These are phyloP conservation scores for Leishmania turanica DNA, from an alignment of 208 protist species.

Conservation along the genomic window DNA sequence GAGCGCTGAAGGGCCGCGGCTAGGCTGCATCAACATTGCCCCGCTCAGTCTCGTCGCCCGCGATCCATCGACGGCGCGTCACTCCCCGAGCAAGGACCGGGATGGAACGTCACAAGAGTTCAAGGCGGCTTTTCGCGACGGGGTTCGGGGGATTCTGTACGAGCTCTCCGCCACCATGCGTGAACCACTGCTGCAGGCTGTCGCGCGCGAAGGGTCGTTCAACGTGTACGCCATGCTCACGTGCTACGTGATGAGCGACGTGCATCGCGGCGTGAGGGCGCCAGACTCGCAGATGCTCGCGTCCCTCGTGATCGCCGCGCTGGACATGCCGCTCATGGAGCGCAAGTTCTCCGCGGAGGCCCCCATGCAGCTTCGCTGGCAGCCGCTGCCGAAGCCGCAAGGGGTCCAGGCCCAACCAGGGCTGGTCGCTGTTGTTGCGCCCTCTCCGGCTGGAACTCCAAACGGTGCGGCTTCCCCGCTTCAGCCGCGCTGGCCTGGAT, in stretches of 20 bases:
- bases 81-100: neutral
- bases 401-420: constrained; percentile 16
- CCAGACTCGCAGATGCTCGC: constrained; percentile 5
- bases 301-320: constrained; percentile 26
- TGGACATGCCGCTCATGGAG: constrained; percentile 31
- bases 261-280: neutral
- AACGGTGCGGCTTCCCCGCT: neutral
- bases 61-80: constrained; percentile 6
- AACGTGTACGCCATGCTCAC: constrained; percentile 36
- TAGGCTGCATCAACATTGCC: constrained; percentile 38
- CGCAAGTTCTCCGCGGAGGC: constrained; percentile 10
- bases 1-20: constrained; percentile 35
- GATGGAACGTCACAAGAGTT: neutral
- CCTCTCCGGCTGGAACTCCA: neutral
- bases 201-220: constrained; percentile 42
- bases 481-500: constrained; percentile 35
- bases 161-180: constrained; percentile 26
- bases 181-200: constrained; percentile 34
- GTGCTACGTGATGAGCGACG: constrained; percentile 24
- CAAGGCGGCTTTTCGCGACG: constrained; percentile 17
- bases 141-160: constrained; percentile 46
- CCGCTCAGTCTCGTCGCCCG: constrained; percentile 13
- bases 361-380: constrained; percentile 20
- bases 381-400: constrained; percentile 12
- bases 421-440: neutral